Percentiles rank a stretch among this genome's conserved stretches.
phyloP scores from a whole-genome alignment of 495 filamentous ascomycete genomes.

The Parachaetomium inaequale region DNA sequence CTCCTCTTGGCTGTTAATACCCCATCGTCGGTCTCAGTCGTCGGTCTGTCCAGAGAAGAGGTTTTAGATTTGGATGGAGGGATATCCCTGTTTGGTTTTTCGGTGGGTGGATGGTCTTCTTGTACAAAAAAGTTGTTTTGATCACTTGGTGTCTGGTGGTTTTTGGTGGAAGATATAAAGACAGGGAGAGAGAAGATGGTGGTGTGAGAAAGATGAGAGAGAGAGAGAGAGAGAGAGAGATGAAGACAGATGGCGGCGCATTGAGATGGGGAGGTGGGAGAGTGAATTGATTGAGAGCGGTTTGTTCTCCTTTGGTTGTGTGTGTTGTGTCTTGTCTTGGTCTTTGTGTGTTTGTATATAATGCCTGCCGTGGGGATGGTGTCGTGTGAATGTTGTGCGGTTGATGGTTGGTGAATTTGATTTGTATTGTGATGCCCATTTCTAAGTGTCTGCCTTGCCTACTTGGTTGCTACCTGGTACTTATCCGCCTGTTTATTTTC shows the following conservation, averaged over 20 bases:
- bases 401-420: not conserved
- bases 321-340: not conserved
- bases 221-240: not conserved
- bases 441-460: no score
- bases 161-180: not conserved
- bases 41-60: not conserved
- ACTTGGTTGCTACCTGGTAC: no score
- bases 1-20: slow-evolving; percentile 1
- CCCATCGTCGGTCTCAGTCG: not conserved
- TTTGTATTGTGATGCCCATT: no score
- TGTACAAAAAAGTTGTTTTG: slow-evolving; percentile 2
- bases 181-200: not conserved
- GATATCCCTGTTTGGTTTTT: not conserved
- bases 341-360: not conserved
- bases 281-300: not conserved
- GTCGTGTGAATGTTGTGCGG: not conserved
- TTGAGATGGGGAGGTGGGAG: not conserved
- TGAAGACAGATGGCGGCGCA: not conserved
- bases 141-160: not conserved
- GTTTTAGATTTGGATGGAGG: not conserved
- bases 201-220: not conserved
- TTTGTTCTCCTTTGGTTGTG: not conserved
- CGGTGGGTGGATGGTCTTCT: slow-evolving; percentile 1
- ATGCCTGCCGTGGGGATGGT: not conserved
- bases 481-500: no score